Percentiles rank a stretch among this genome's conserved stretches.
phyloP scores from a whole-genome alignment of 768 basidiomycete genomes.

The Hydnum rufescens region DNA sequence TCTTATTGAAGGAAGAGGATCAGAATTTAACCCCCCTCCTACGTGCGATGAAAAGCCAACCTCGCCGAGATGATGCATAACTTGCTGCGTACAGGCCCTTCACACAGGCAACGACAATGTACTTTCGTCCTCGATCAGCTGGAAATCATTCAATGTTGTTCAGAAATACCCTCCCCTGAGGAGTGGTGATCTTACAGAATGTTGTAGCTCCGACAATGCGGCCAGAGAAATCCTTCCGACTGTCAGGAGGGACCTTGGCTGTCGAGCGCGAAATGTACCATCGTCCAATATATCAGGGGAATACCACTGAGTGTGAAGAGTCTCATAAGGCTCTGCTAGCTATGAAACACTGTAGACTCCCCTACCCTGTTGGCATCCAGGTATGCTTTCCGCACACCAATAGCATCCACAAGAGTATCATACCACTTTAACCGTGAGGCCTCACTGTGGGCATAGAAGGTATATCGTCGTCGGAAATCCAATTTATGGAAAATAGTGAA shows the following conservation, averaged over 20 bases:
- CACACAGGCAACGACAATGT: conserved; percentile 43
- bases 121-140: conserved; percentile 34
- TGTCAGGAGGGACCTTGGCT: conserved; percentile 16
- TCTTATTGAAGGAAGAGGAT: conserved; percentile 21
- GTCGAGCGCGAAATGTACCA: conserved; percentile 36
- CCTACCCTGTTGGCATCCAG: conserved; percentile 56
- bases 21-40: neutral
- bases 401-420: conserved; percentile 35
- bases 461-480: conserved; percentile 41
- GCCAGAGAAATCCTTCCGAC: conserved; percentile 30
- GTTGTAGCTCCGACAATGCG: conserved; percentile 37
- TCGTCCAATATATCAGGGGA: conserved; percentile 38
- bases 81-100: conserved; percentile 50
- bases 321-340: neutral
- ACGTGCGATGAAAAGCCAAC: no score
- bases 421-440: conserved; percentile 42
- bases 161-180: neutral
- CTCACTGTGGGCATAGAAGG: conserved; percentile 45
- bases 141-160: neutral
- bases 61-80: conserved; percentile 27
- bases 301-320: conserved; percentile 34
- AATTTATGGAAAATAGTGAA: conserved; percentile 60
- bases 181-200: conserved; percentile 31
- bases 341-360: neutral
- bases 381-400: conserved; percentile 39